Percentiles rank a stretch among this genome's conserved stretches.
These are phyloP conservation scores for Hygrocybe punicea DNA, from an alignment of 768 basidiomycete genomes.

Conservation along the genomic window DNA sequence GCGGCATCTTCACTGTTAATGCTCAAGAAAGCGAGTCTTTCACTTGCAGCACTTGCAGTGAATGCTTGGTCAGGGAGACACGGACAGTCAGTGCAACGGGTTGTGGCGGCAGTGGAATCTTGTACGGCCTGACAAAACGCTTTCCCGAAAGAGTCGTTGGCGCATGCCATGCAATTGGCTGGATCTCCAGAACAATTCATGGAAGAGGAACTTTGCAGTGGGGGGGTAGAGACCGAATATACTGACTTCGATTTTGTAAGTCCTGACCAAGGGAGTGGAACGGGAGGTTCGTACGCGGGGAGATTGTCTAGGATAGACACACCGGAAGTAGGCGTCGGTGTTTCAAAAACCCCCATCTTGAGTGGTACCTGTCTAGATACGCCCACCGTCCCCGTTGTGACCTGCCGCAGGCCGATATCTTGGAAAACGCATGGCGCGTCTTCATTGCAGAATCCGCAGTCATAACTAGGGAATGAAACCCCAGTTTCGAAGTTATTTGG, in stretches of 20 bases:
- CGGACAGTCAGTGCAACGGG: conserved; percentile 58
- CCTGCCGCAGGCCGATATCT: conserved; percentile 55
- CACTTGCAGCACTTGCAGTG: conserved; percentile 4
- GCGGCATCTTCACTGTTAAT: not conserved
- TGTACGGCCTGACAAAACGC: conserved; percentile 81
- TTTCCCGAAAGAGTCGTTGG: conserved; percentile 80
- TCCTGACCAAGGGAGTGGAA: conserved; percentile 71
- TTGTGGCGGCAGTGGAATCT: conserved; percentile 51
- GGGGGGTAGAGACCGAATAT: conserved; percentile 48
- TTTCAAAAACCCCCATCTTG: conserved; percentile 25
- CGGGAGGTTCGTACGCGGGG: conserved; percentile 75
- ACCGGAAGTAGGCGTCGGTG: conserved; percentile 22
- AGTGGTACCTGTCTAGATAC: conserved; percentile 8
- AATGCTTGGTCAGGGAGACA: conserved; percentile 18
- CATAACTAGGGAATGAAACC: conserved; percentile 44
- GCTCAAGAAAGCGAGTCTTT: not conserved
- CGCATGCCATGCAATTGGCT: conserved; percentile 79
- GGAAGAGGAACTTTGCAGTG: conserved; percentile 16
- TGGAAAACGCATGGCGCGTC: conserved; percentile 73
- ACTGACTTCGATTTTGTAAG: conserved; percentile 43
- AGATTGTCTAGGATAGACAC: conserved; percentile 73
- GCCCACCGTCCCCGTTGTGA: conserved; percentile 23
- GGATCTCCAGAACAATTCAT: conserved; percentile 80
- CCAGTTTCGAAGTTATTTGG: conserved; percentile 19
- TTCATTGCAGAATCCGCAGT: conserved; percentile 75